Evolutionary conservation across 2,329 filamentous ascomycete species (phyloP).

Genomic region (Fusarium compactum): DNA sequence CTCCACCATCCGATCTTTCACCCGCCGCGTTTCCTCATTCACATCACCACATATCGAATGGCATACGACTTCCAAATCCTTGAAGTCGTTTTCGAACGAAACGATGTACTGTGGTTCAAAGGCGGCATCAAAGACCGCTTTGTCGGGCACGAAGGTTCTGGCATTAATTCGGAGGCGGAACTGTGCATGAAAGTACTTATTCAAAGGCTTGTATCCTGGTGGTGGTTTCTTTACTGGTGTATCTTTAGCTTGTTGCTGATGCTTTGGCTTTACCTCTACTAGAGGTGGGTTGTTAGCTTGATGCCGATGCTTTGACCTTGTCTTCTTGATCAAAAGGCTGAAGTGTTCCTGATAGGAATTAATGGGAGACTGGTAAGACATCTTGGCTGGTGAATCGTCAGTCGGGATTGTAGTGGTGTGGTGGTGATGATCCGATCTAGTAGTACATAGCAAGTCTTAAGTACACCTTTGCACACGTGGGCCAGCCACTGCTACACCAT

Average conservation of each 20-base stretch:
- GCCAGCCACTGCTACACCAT: not conserved
- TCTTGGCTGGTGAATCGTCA: not conserved
- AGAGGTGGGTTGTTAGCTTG: not conserved
- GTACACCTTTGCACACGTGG: not conserved
- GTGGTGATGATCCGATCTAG: not conserved
- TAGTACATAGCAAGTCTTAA: not conserved
- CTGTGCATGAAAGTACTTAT: not conserved
- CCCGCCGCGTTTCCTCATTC: not conserved
- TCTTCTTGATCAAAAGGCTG: not conserved
- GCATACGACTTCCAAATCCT: not conserved
- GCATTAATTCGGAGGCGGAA: not conserved
- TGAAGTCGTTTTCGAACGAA: not conserved
- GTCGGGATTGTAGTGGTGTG: not conserved
- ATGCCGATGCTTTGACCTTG: not conserved
- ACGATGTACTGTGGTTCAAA: not conserved
- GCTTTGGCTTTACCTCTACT: not conserved
- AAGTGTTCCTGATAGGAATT: not conserved
- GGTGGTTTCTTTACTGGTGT: not conserved
- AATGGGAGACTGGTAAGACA: not conserved
- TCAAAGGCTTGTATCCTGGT: not conserved
- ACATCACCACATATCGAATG: not conserved
- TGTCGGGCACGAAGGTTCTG: not conserved
- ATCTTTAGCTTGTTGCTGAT: not conserved
- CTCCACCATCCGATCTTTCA: not conserved
- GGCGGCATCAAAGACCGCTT: not conserved